Evolutionary conservation across 1,139 yeast genomes (phyloP), one percentile per base, ranked within the genome.

Genomic region (Sugiyamaella xylanicola): DNA sequence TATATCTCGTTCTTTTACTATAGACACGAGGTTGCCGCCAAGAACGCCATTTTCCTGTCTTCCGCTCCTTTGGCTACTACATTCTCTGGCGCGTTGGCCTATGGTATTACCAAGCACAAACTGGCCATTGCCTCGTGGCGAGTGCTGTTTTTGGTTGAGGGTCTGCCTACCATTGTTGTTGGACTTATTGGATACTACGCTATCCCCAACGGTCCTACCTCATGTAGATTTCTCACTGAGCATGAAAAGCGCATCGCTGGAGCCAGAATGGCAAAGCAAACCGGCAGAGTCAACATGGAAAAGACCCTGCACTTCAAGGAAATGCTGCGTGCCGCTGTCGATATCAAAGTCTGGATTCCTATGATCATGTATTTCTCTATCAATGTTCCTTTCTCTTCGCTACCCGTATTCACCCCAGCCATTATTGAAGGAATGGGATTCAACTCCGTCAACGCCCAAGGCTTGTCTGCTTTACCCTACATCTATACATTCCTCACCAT

Each of bases 1-100:
- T 66, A 66, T 48, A 55, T 69, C 40, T 57, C 71, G 4, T 65
- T 66, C 41, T 69, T 66, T 59, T 69, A 69, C 52, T 62, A 61
- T 50, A 58, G 71, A 9, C 64, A 63, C 27, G 72, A 69, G 56
- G 57, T 66, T 53, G 68, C 83, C 2, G 70, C 78, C 51, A 72
- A 87, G 67, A 80, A 80, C 63, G 80, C 85, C 25, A 72, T 83
- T 49, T 75, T 83, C 62, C 80, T 80, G 64, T 75, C 85, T 4
- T 58, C 62, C 17, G 61, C 69, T n/a, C 67, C 71, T 2, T 40
- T 69, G 42, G 67, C 70, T n/a, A 59, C 69, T 19, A 64, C 69
- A 8, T 66, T 69, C 55, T 61, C 70, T 19, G 72, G 72, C 3
- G 67, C 66, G 8, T 56, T 69, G 22, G 72, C 72, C 5, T 69